phyloP scores from a whole-genome alignment of 768 basidiomycete genomes.

The Leucocoprinus sp. region DNA sequence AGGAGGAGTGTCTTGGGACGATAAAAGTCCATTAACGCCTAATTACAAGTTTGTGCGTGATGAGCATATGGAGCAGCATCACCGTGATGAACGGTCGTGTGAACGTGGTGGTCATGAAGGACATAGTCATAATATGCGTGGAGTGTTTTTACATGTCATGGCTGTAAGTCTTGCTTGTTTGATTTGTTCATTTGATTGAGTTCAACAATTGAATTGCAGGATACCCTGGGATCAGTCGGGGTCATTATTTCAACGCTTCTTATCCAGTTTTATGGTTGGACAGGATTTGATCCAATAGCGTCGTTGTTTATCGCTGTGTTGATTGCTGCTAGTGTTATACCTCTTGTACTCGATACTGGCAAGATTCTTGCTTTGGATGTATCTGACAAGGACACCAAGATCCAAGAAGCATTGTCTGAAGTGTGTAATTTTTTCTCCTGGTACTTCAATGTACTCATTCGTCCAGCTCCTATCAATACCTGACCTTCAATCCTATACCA shows the following conservation, averaged over 20 bases:
- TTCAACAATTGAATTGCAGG: slow-evolving; percentile 33
- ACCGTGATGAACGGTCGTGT: background rate
- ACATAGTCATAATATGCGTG: slow-evolving; percentile 98
- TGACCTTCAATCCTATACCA: slow-evolving; percentile 73
- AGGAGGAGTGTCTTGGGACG: slow-evolving; percentile 20
- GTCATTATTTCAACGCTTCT: slow-evolving; percentile 96
- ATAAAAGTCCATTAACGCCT: slow-evolving; percentile 54
- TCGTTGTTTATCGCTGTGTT: slow-evolving; percentile 92
- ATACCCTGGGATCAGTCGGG: slow-evolving; percentile 94
- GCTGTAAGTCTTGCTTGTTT: slow-evolving; percentile 46
- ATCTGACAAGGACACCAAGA: slow-evolving; percentile 46
- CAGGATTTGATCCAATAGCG: slow-evolving; percentile 97
- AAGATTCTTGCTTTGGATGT: slow-evolving; percentile 83
- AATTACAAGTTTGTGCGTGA: slow-evolving; percentile 48
- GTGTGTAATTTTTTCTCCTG: slow-evolving; percentile 27
- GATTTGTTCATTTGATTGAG: background rate
- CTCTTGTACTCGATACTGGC: slow-evolving; percentile 90
- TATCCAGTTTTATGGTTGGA: slow-evolving; percentile 96
- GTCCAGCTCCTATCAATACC: slow-evolving; percentile 66
- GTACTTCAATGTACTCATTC: slow-evolving; percentile 14
- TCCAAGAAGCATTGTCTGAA: slow-evolving; percentile 55
- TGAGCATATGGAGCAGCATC: slow-evolving; percentile 38
- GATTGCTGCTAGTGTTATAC: slow-evolving; percentile 93
- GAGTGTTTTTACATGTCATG: slow-evolving; percentile 96
- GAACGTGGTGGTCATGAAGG: slow-evolving; percentile 46